A percentile compares a stretch with the other conserved stretches of the same genome.
Evolutionary conservation across 2,329 filamentous ascomycete genomes (phyloP).

Genomic region (Graphiopsis chlorocephala): DNA sequence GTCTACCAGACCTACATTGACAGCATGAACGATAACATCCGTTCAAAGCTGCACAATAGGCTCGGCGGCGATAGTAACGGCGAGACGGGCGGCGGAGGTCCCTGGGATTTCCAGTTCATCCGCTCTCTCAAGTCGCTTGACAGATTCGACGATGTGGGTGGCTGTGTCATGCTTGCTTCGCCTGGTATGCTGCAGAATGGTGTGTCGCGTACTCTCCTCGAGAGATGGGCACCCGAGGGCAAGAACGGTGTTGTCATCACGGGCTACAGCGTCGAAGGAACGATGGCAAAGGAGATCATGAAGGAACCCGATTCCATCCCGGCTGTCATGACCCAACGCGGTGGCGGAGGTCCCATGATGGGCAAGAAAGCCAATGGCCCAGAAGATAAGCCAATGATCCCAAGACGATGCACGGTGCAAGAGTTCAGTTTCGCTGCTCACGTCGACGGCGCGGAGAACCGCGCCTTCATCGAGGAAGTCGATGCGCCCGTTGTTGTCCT

Average conservation of each 20-base stretch:
- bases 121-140: slow-evolving; percentile 89
- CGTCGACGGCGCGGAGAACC: slow-evolving; percentile 92
- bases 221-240: slow-evolving; percentile 92
- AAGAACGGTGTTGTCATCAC: slow-evolving; percentile 99
- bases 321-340: slow-evolving; percentile 71
- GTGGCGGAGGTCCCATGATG: slow-evolving; percentile 23
- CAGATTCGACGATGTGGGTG: slow-evolving; percentile 90
- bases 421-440: slow-evolving; percentile 96
- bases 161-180: slow-evolving; percentile 94
- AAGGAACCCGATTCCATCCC: slow-evolving; percentile 94
- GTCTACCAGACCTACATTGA: slow-evolving; percentile 98
- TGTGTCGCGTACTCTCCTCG: slow-evolving; percentile 85
- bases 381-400: slow-evolving; percentile 79
- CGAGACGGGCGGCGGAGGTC: slow-evolving; percentile 60
- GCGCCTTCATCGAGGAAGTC: slow-evolving; percentile 95
- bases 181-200: slow-evolving; percentile 98
- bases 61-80: slow-evolving; percentile 62
- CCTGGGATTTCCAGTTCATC: slow-evolving; percentile 96
- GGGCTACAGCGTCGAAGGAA: slow-evolving; percentile 96
- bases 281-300: slow-evolving; percentile 94
- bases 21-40: slow-evolving; percentile 99
- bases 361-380: slow-evolving; percentile 41
- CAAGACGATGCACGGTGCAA: slow-evolving; percentile 84
- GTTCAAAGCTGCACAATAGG: slow-evolving; percentile 88
- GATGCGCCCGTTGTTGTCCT: slow-evolving; percentile 90